Conservation (phyloP, 73 alveolate species). For the Breviolum minutum region DNA sequence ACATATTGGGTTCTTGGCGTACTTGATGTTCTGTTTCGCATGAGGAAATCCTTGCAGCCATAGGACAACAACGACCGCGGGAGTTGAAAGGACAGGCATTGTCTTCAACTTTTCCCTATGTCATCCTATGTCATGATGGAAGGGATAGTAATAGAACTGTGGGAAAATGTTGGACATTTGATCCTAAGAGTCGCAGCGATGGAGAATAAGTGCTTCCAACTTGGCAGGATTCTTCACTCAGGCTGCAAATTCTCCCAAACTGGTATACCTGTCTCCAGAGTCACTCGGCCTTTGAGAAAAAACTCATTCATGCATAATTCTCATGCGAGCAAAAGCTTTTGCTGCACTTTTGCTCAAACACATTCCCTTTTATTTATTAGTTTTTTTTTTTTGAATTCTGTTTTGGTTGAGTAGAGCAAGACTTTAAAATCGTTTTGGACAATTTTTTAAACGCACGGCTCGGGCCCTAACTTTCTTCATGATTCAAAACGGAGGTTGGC, state of each 20-base stretch:
- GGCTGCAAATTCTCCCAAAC: conserved; percentile 25
- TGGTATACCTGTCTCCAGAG: conserved; percentile 61
- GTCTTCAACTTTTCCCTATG: not conserved
- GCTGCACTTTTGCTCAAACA: not conserved
- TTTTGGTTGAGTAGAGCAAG: too few relatives aligned
- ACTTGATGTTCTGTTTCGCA: not conserved
- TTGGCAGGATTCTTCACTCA: conserved; percentile 6
- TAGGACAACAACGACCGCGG: not conserved
- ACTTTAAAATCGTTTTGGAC: too few relatives aligned
- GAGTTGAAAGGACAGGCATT: conserved; percentile 38
- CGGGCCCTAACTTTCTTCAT: too few relatives aligned
- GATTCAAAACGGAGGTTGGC: conserved; percentile 26
- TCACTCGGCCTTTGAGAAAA: not conserved
- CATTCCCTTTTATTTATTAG: not conserved
- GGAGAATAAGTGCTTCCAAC: not conserved
- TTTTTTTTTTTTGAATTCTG: too few relatives aligned
- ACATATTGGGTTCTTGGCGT: too few relatives aligned
- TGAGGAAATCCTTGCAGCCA: conserved; percentile 22
- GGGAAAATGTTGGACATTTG: too few relatives aligned
- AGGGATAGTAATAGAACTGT: too few relatives aligned
- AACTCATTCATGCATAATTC: not conserved
- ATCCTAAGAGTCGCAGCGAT: too few relatives aligned
- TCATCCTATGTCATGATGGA: not conserved
- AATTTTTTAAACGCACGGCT: too few relatives aligned
- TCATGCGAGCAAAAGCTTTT: not conserved